Percentiles rank a stretch among this genome's conserved stretches.
These are phyloP conservation scores for Globisporangium mamillatum DNA, from an alignment of 352 stramenopile genomes.

Conservation along the genomic window DNA sequence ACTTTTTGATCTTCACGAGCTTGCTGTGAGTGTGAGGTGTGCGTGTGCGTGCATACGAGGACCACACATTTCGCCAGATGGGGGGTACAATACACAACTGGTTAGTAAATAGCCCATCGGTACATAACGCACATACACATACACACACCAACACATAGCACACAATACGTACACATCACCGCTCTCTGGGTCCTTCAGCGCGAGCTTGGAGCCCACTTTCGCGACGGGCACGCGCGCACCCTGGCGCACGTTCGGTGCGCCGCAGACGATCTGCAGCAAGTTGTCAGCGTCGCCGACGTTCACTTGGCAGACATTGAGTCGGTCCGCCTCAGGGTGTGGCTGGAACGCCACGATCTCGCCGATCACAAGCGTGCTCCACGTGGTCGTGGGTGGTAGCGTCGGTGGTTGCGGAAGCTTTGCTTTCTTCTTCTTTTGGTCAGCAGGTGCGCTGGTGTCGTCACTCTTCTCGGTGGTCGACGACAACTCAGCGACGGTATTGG, in stretches of 20 bases:
- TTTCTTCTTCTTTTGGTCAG: neutral
- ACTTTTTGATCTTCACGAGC: slow-evolving; percentile 85
- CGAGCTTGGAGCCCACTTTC: slow-evolving; percentile 57
- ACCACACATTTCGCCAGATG: slow-evolving; percentile 6
- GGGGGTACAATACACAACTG: slow-evolving; percentile 3
- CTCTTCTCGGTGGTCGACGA: neutral
- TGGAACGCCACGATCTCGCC: slow-evolving; percentile 66
- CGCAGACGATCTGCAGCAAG: slow-evolving; percentile 76
- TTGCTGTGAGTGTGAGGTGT: slow-evolving; percentile 30
- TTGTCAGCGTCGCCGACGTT: slow-evolving; percentile 54
- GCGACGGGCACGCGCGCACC: slow-evolving; percentile 65
- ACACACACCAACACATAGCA: neutral
- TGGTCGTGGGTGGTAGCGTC: slow-evolving; percentile 36
- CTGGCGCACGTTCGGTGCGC: slow-evolving; percentile 57
- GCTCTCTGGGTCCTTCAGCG: slow-evolving; percentile 43
- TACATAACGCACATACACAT: neutral
- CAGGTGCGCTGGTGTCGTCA: neutral
- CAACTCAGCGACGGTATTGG: neutral
- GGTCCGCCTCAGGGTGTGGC: slow-evolving; percentile 58
- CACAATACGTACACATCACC: slow-evolving; percentile 46
- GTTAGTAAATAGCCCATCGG: slow-evolving; percentile 1
- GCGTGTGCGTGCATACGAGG: neutral
- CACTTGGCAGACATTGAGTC: slow-evolving; percentile 66
- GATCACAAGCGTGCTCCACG: slow-evolving; percentile 65
- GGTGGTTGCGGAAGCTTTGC: slow-evolving; percentile 18